Conservation (phyloP, 2,329 filamentous ascomycete genomes). For the Xylariaceae sp. region DNA sequence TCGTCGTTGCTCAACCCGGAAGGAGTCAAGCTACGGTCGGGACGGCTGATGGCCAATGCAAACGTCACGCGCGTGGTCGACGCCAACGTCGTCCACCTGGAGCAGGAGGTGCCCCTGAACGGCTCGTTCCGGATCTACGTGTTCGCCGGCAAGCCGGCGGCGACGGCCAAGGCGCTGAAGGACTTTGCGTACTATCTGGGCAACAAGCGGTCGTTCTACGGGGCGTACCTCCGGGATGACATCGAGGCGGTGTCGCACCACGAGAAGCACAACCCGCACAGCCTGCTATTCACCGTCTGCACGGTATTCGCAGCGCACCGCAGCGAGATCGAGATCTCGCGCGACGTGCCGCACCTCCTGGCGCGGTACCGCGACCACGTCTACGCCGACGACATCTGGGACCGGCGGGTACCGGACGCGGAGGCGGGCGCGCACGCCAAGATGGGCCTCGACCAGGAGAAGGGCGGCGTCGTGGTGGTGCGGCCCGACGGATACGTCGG, state of each 20-base stretch:
- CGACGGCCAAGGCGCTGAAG: conserved; percentile 53
- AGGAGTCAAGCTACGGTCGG: conserved; percentile 60
- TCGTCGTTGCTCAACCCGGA: conserved; percentile 62
- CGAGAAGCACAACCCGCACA: conserved; percentile 80
- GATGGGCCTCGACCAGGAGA: conserved; percentile 68
- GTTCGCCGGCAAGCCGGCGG: conserved; percentile 64
- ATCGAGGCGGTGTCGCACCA: conserved; percentile 60
- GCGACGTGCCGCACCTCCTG: conserved; percentile 62
- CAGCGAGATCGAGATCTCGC: conserved; percentile 62
- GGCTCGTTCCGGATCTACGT: conserved; percentile 81
- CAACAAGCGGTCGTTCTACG: conserved; percentile 65
- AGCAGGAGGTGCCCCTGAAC: conserved; percentile 84
- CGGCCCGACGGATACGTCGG: conserved; percentile 84
- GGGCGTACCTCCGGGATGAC: conserved; percentile 55
- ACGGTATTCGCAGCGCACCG: conserved; percentile 65
- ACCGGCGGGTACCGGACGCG: conserved; percentile 61
- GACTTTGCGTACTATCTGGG: conserved; percentile 62
- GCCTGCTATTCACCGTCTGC: conserved; percentile 70
- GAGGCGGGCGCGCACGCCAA: conserved; percentile 75
- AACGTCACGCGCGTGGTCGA: conserved; percentile 83
- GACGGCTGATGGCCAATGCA: conserved; percentile 67
- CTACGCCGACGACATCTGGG: conserved; percentile 78
- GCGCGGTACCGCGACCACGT: conserved; percentile 73
- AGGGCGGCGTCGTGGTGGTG: conserved; percentile 74
- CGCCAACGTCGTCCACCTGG: conserved; percentile 81